Percentiles rank a stretch among this genome's conserved stretches.
These are phyloP conservation scores for Mycena vitilis DNA, from an alignment of 768 basidiomycete species.

Conservation along the genomic window DNA sequence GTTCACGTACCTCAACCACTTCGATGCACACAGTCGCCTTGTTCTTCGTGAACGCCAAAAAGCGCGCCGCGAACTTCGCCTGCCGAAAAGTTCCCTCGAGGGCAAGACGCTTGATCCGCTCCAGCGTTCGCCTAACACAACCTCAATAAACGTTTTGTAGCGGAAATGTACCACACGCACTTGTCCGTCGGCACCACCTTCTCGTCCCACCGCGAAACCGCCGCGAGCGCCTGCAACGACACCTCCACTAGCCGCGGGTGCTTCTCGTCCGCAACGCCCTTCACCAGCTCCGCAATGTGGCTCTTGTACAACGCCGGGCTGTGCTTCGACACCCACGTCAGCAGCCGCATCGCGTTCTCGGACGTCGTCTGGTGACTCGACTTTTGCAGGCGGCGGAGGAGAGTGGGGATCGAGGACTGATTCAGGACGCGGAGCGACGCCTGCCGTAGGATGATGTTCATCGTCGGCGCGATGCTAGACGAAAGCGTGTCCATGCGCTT, in stretches of 20 bases:
- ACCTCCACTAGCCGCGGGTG: slow-evolving; percentile 68
- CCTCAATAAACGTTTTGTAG: slow-evolving; percentile 1
- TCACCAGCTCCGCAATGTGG: slow-evolving; percentile 81
- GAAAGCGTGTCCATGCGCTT: slow-evolving; percentile 80
- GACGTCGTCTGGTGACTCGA: slow-evolving; percentile 48
- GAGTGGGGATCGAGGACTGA: slow-evolving; percentile 84
- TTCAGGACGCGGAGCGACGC: slow-evolving; percentile 82
- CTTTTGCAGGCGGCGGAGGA: slow-evolving; percentile 77
- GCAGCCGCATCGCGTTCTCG: slow-evolving; percentile 62
- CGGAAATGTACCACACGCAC: slow-evolving; percentile 55
- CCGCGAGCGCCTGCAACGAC: slow-evolving; percentile 81
- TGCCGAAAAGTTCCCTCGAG: slow-evolving; percentile 69
- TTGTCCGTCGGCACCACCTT: slow-evolving; percentile 70
- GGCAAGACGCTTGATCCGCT: slow-evolving; percentile 70
- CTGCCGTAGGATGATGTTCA: slow-evolving; percentile 76
- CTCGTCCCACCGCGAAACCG: slow-evolving; percentile 69
- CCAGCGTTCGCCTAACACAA: slow-evolving; percentile 67
- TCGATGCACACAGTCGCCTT: slow-evolving; percentile 61
- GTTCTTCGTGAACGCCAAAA: slow-evolving; percentile 70
- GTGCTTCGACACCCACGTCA: slow-evolving; percentile 78
- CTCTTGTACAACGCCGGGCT: slow-evolving; percentile 77
- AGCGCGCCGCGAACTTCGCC: slow-evolving; percentile 88
- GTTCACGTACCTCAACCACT: slow-evolving; percentile 70
- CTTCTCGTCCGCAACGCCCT: slow-evolving; percentile 76
- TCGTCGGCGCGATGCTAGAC: slow-evolving; percentile 70